Evolutionary conservation across 1,139 yeast species (phyloP).

Genomic region (Yamadazyma epiphylla): DNA sequence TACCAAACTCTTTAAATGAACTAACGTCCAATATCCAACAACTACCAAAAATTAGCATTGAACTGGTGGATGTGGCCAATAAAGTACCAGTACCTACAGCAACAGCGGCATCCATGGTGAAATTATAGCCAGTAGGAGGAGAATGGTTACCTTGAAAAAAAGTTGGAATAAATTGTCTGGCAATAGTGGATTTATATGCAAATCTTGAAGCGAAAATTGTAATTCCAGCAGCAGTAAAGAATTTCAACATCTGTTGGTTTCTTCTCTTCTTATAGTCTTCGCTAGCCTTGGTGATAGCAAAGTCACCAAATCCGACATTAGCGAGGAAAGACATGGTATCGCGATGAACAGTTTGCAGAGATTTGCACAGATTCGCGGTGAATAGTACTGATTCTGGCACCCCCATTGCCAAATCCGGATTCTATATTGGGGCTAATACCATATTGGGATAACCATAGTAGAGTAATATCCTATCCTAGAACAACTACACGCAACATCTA

Average conservation of each 20-base stretch:
- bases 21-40: constrained; percentile 80
- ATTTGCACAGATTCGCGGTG: no score
- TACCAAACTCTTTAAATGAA: constrained; percentile 65
- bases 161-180: constrained; percentile 73
- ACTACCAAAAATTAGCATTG: constrained; percentile 70
- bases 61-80: constrained; percentile 66
- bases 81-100: constrained; percentile 84
- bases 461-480: no score
- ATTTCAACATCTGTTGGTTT: constrained; percentile 66
- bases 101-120: constrained; percentile 78
- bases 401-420: no score
- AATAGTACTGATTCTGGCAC: no score
- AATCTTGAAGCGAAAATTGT: constrained; percentile 71
- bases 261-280: constrained; percentile 53
- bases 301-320: constrained; percentile 13
- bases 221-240: constrained; percentile 68
- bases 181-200: constrained; percentile 69
- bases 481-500: no score
- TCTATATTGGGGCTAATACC: no score
- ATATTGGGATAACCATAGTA: no score
- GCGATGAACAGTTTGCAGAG: no score
- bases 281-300: constrained; percentile 35
- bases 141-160: constrained; percentile 82
- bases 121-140: constrained; percentile 72
- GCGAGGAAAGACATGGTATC: background rate